Evolutionary conservation across 1,284 basidiomycete species (phyloP).

Genomic region (Afroboletus lepidellus): DNA sequence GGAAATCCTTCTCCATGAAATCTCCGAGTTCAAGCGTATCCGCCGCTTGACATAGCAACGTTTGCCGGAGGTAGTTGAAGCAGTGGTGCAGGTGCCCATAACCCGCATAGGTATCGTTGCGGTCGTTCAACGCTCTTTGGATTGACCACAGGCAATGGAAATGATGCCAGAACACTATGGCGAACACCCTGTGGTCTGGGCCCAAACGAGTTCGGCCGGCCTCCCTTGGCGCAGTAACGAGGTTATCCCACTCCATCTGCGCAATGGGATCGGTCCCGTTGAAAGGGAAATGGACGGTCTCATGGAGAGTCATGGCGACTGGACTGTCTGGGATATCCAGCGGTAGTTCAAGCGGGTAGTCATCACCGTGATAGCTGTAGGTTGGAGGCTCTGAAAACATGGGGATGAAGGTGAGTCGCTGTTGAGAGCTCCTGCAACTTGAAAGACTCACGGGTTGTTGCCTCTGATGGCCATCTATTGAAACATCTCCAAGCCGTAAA

Average conservation of each 20-base stretch:
- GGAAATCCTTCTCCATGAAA: slow-evolving; percentile 19
- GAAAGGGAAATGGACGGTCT: slow-evolving; percentile 11
- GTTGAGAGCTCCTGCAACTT: background rate
- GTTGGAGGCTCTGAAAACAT: background rate
- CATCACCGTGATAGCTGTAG: slow-evolving; percentile 10
- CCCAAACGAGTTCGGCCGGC: slow-evolving; percentile 12
- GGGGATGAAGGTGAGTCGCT: background rate
- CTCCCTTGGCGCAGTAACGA: slow-evolving; percentile 11
- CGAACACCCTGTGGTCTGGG: slow-evolving; percentile 12
- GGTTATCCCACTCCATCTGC: slow-evolving; percentile 7
- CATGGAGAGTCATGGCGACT: slow-evolving; percentile 14
- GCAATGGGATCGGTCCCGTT: slow-evolving; percentile 11
- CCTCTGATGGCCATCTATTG: background rate
- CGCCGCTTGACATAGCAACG: slow-evolving; percentile 31
- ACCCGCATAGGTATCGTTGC: slow-evolving; percentile 6
- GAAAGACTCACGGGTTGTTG: background rate
- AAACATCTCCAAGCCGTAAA: slow-evolving; percentile 9
- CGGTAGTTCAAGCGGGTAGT: slow-evolving; percentile 12
- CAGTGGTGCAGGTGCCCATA: slow-evolving; percentile 31
- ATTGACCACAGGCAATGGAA: slow-evolving; percentile 17
- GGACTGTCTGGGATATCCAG: background rate
- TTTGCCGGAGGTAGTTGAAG: slow-evolving; percentile 33
- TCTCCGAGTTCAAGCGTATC: slow-evolving; percentile 33
- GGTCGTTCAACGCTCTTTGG: slow-evolving; percentile 11
- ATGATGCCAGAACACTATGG: slow-evolving; percentile 11